Evolutionary conservation across 768 basidiomycete species (phyloP).

Genomic region (Hemileccinum impolitum): DNA sequence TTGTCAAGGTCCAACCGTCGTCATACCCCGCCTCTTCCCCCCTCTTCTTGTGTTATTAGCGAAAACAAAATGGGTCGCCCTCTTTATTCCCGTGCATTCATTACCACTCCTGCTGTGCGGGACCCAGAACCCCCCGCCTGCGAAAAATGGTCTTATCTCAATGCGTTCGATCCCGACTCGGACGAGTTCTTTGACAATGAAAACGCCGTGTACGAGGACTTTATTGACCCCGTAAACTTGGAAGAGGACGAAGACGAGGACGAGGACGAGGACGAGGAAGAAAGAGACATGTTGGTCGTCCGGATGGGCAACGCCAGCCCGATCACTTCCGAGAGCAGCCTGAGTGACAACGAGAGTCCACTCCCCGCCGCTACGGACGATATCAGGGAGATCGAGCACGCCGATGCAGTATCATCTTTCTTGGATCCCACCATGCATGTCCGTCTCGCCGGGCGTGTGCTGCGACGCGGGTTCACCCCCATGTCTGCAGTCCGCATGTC

Average conservation of each 20-base stretch:
- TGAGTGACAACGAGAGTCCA: constrained; percentile 48
- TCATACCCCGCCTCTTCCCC: constrained; percentile 12
- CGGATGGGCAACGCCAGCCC: constrained; percentile 35
- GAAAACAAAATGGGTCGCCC: constrained; percentile 52
- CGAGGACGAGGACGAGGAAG: constrained; percentile 27
- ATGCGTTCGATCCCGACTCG: constrained; percentile 77
- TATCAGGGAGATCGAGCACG: constrained; percentile 22
- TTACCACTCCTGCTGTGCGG: constrained; percentile 37
- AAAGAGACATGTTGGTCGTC: constrained; percentile 31
- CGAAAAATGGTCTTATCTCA: constrained; percentile 62
- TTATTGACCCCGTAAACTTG: constrained; percentile 41
- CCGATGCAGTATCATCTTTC: not conserved
- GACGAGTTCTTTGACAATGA: constrained; percentile 68
- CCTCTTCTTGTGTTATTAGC: constrained; percentile 28
- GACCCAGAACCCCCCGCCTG: constrained; percentile 42
- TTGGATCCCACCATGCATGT: constrained; percentile 19
- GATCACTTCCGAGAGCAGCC: constrained; percentile 38
- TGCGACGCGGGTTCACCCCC: constrained; percentile 5
- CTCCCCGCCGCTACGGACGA: constrained; percentile 41
- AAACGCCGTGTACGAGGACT: constrained; percentile 60
- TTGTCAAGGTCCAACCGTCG: not conserved
- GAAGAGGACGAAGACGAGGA: constrained; percentile 21
- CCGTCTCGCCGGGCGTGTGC: constrained; percentile 20
- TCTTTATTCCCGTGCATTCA: constrained; percentile 49
- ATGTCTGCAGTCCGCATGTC: not conserved